Evolutionary conservation across 768 basidiomycete genomes (phyloP).

Genomic region (Russula sp.): DNA sequence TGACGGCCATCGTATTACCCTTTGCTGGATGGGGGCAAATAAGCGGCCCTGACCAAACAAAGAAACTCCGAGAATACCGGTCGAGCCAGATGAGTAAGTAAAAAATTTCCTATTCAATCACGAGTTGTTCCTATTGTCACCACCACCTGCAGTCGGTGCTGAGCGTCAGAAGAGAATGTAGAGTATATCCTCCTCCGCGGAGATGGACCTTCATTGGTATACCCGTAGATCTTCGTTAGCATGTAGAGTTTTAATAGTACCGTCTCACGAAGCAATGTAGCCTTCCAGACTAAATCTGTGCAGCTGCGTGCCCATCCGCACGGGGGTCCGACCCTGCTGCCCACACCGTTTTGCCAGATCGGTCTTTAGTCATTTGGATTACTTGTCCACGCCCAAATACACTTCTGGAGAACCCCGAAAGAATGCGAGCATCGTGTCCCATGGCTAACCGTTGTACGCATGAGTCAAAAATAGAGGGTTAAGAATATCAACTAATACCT

Average conservation of each 20-base stretch:
- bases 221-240: background rate
- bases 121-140: background rate
- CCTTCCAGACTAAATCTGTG: constrained; percentile 46
- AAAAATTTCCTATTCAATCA: constrained; percentile 1
- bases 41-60: constrained; percentile 72
- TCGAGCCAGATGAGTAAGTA: constrained; percentile 31
- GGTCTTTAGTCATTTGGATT: constrained; percentile 70
- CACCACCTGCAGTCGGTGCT: constrained; percentile 42
- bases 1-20: constrained; percentile 85
- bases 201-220: background rate
- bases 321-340: constrained; percentile 89
- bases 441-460: constrained; percentile 44
- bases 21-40: constrained; percentile 87
- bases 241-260: background rate
- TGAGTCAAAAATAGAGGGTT: constrained; percentile 1
- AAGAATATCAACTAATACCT: constrained; percentile 34
- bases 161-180: constrained; percentile 66
- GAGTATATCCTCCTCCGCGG: background rate
- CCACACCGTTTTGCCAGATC: constrained; percentile 75
- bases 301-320: constrained; percentile 80
- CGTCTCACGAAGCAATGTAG: background rate
- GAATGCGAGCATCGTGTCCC: constrained; percentile 76
- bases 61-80: constrained; percentile 76
- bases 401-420: constrained; percentile 51
- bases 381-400: constrained; percentile 84